Evolutionary conservation across 1,139 yeast species (phyloP).

Genomic region (Blastobotrys indianensis): DNA sequence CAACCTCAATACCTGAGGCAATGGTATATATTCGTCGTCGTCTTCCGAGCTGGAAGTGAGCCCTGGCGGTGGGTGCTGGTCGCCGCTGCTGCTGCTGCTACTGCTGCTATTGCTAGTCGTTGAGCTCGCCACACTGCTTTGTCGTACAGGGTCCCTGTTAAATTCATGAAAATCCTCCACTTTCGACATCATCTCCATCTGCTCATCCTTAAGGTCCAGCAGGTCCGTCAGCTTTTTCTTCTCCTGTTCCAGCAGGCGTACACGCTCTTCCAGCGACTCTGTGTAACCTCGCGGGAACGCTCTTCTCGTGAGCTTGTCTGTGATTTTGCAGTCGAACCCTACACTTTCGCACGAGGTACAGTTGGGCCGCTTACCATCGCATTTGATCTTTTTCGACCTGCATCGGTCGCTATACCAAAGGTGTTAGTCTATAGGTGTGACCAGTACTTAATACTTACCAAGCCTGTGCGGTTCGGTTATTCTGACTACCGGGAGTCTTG

Average conservation of each 20-base stretch:
- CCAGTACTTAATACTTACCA: conserved; percentile 34
- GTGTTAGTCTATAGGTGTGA: not conserved
- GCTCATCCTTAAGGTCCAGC: conserved; percentile 58
- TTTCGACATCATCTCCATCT: conserved; percentile 38
- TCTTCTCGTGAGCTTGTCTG: conserved; percentile 63
- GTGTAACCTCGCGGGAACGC: conserved; percentile 75
- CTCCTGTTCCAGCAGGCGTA: conserved; percentile 58
- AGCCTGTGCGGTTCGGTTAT: conserved; percentile 69
- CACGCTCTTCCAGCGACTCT: conserved; percentile 58
- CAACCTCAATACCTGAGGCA: conserved; percentile 27
- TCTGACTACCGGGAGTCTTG: conserved; percentile 53
- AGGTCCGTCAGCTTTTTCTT: conserved; percentile 45
- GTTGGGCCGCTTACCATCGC: conserved; percentile 58
- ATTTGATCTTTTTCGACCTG: conserved; percentile 68
- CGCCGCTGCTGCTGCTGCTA: conserved; percentile 1
- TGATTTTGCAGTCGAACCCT: conserved; percentile 67
- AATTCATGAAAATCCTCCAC: conserved; percentile 16
- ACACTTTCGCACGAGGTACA: conserved; percentile 64
- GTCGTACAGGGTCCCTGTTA: not conserved
- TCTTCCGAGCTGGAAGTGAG: conserved; percentile 18
- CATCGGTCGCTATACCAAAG: conserved; percentile 54
- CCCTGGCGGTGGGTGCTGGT: not conserved
- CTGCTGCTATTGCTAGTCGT: conserved; percentile 1
- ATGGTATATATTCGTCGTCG: conserved; percentile 23
- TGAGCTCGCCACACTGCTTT: not conserved